Evolutionary conservation across 2,329 filamentous ascomycete genomes (phyloP), one percentile per base, ranked within the genome.

Genomic region (Pseudocercospora musae): DNA sequence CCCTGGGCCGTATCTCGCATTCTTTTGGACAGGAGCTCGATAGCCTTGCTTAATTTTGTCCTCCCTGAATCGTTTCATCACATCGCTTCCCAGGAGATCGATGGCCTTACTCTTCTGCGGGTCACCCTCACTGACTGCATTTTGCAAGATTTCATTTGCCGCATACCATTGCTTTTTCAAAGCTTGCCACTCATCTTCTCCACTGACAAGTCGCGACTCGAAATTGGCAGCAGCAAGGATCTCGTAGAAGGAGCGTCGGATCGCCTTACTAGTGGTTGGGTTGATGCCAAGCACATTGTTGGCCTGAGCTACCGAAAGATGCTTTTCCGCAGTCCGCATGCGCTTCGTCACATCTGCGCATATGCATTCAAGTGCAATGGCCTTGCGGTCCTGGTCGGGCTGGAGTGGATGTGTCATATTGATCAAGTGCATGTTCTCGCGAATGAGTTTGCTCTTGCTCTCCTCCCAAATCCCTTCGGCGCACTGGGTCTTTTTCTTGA

Each of bases 311-410:
- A 94, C 84, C 0, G 86, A 88, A 83, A 94, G 87, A n/a, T 84
- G 81, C 33, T 81, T 82, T 54, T 87, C 84, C 61, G 86, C 73
- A 11, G 79, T 85, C 70, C 91, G 85, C 80, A 93, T 87, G 20
- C 89, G 82, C 76, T 95, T 95, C 0, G 90, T 93, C 29, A 94
- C 89, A 76, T 94, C 90, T 27, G 86, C 89, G 71, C 89, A 92
- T 23, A 96, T 87, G 50, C 92, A 84, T 73, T 96, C 91, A 4
- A 96, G 78, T 0, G 90, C 89, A 50, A 91, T 80, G 40, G 82
- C 82, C 72, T 88, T 90, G 46, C 82, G 79, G 48, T 89, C 86
- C 15, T 84, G 75, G 21, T 87, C 80, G 2, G 83, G 82, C 25
- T 84, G 81, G 48, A 85, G 81, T 6, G 81, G 75, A 40, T 77